phyloP scores from a whole-genome alignment of 177 flowering plant species.

The Tripterygium wilfordii region DNA sequence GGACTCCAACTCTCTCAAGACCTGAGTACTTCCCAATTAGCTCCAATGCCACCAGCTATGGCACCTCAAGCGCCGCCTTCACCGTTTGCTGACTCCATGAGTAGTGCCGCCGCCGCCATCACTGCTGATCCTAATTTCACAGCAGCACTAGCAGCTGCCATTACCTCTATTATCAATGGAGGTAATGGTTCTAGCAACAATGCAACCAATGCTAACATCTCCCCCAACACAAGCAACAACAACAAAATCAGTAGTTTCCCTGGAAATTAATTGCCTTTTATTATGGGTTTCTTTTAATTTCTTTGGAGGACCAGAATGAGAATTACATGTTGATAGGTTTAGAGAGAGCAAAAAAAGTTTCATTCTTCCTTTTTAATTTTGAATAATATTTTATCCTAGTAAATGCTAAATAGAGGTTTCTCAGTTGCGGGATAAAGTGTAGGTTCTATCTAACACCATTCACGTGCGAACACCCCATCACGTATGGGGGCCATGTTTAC shows the following conservation, averaged over 20 bases:
- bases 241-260: conserved; percentile 11
- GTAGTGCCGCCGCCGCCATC: conserved; percentile 60
- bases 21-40: conserved; percentile 2
- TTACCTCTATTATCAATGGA: conserved; percentile 44
- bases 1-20: conserved; percentile 55
- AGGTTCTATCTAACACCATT: no score
- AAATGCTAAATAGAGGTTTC: background rate
- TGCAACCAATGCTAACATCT: conserved; percentile 6
- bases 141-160: conserved; percentile 60
- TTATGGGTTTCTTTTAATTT: background rate
- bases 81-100: conserved; percentile 30
- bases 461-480: no score
- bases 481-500: no score
- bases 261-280: conserved; percentile 6
- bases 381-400: conserved; percentile 5
- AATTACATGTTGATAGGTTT: conserved; percentile 16
- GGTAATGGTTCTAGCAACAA: conserved; percentile 27
- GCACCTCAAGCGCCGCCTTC: conserved; percentile 16
- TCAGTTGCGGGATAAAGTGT: no score
- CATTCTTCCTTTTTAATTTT: conserved; percentile 6
- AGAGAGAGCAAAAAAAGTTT: background rate
- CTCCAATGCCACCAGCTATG: no score
- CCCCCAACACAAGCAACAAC: conserved; percentile 12
- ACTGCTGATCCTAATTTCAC: conserved; percentile 70
- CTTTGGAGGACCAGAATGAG: background rate